Evolutionary conservation across 1,284 basidiomycete species (phyloP), one percentile per base, ranked within the genome.

Genomic region (Tilletia horrida): DNA sequence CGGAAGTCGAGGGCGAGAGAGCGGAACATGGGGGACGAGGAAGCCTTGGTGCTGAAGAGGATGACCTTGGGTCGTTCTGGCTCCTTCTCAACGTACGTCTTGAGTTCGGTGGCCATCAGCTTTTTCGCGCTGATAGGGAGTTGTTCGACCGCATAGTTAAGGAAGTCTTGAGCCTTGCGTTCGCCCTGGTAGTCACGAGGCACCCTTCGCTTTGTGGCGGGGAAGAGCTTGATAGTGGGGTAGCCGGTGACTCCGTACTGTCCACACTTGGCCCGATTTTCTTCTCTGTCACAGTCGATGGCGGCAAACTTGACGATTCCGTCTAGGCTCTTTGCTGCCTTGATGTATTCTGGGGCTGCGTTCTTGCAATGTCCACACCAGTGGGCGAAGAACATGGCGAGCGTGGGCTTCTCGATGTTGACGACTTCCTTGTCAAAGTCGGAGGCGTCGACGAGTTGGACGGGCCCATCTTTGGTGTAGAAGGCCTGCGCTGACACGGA

Each of bases 191-290:
- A 96, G 64, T 86, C 85, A 71, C 90, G 86, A 0, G 91, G 86
- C 2, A 87, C 84, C 1, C 88, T 82, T 68, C 88, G 85, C 70
- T 81, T 78, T 29, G 76, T 73, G 63, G 77, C 67, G 45, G 82
- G 70, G 76, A 82, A 69, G 88, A 85, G 66, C 94, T 88, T 42
- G 84, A 97, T 82, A 2, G 93, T 96, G 1, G 94, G 93, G 86
- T 94, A 97, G 1, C 94, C 93, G 83, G 93, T 86, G 23, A 96
- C 87, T n/a, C 88, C 87, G 85, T 91, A 90, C 70, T 92, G 88
- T 0, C 87, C 87, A 79, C 93, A 97, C 9, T 94, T 83, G 7
- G 84, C 85, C 81, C 90, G 92, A 83, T 96, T 95, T 76, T 85
- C 84, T 27, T 88, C 86, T n/a, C 86, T 88, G 76, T 97, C 93